A percentile compares a stretch with the other conserved stretches of the same genome.
Evolutionary conservation across 371 early-diverging fungal species (phyloP).

Genomic region (Mortierella sp.): DNA sequence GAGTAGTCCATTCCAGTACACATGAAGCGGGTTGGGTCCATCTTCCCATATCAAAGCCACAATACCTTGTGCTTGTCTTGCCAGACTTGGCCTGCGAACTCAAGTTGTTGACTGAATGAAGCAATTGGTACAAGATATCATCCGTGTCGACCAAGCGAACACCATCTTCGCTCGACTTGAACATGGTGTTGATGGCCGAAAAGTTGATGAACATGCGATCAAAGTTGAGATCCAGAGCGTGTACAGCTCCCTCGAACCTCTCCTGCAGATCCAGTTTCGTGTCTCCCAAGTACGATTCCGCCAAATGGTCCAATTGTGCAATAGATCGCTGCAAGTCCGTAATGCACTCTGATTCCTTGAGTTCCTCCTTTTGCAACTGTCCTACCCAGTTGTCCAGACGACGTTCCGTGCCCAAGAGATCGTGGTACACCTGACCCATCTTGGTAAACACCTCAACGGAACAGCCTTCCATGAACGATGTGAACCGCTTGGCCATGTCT

Average conservation of each 20-base stretch:
- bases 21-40: too few species aligned
- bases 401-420: constrained; percentile 76
- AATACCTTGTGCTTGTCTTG: constrained; percentile 72
- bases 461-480: constrained; percentile 74
- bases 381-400: constrained; percentile 78
- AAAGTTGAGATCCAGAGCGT: constrained; percentile 70
- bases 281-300: constrained; percentile 65
- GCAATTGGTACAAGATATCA: constrained; percentile 63
- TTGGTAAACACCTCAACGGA: constrained; percentile 73
- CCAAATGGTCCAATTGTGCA: constrained; percentile 73
- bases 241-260: constrained; percentile 66
- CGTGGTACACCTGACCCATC: constrained; percentile 76
- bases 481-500: constrained; percentile 72
- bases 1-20: too few species aligned
- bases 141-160: constrained; percentile 60
- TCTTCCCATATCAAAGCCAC: too few species aligned
- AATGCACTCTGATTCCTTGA: constrained; percentile 68
- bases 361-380: constrained; percentile 77
- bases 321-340: constrained; percentile 72
- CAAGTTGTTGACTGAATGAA: constrained; percentile 64
- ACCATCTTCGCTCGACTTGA: constrained; percentile 37
- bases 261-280: constrained; percentile 56
- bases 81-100: constrained; percentile 70
- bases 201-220: constrained; percentile 75
- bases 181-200: constrained; percentile 45